Evolutionary conservation across 2,329 filamentous ascomycete genomes (phyloP).

Genomic region (Albophoma yamanashiensis): DNA sequence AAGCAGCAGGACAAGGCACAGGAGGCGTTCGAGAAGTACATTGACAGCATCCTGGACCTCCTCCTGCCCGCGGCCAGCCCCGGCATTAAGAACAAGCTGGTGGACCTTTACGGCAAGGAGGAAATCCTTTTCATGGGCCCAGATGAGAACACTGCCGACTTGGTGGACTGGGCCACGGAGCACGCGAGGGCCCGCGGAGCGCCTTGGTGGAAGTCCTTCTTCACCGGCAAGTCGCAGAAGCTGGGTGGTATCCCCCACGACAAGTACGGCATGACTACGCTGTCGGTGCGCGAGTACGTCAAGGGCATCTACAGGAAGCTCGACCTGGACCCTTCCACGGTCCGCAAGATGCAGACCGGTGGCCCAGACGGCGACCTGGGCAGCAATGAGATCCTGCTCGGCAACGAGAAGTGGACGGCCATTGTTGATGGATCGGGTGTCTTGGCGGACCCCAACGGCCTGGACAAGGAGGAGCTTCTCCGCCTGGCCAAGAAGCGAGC

Average conservation of each 20-base stretch:
- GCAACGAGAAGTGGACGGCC: slow-evolving; percentile 89
- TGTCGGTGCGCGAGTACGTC: slow-evolving; percentile 93
- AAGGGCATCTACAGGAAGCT: slow-evolving; percentile 96
- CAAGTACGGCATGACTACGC: slow-evolving; percentile 91
- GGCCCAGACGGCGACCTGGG: slow-evolving; percentile 94
- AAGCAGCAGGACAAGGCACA: slow-evolving; percentile 87
- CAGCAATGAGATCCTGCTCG: slow-evolving; percentile 93
- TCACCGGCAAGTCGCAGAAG: slow-evolving; percentile 95
- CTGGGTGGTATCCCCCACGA: slow-evolving; percentile 96
- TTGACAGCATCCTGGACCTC: slow-evolving; percentile 94
- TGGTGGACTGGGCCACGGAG: slow-evolving; percentile 98
- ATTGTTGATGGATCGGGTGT: slow-evolving; percentile 97
- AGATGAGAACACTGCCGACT: slow-evolving; percentile 94
- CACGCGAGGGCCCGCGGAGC: slow-evolving; percentile 81
- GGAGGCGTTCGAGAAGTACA: slow-evolving; percentile 98
- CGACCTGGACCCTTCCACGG: slow-evolving; percentile 71
- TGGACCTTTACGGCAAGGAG: slow-evolving; percentile 87
- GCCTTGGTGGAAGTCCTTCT: slow-evolving; percentile 99
- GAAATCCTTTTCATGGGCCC: slow-evolving; percentile 99
- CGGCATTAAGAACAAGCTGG: slow-evolving; percentile 97
- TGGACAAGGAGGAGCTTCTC: slow-evolving; percentile 73
- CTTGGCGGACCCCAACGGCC: slow-evolving; percentile 81
- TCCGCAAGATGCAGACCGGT: slow-evolving; percentile 94
- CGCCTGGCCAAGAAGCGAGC: slow-evolving; percentile 75
- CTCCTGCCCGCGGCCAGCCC: slow-evolving; percentile 82